Conservation (phyloP, 257 asterid species). For the Rauvolfia tetraphylla region DNA sequence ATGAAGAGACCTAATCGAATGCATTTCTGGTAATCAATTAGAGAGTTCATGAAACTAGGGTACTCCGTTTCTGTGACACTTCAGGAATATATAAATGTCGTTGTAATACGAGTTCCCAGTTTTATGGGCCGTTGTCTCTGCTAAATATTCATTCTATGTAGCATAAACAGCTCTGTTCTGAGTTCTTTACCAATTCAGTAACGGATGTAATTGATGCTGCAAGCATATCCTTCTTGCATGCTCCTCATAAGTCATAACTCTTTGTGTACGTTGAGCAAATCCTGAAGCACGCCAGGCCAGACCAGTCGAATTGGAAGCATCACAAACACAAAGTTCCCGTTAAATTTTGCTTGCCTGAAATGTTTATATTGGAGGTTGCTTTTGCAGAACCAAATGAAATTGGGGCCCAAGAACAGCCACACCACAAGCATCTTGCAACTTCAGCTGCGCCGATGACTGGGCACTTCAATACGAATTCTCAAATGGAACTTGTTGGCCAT, state of each 20-base stretch:
- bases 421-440: conserved; percentile 22
- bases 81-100: neutral
- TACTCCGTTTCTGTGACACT: neutral
- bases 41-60: conserved; percentile 1
- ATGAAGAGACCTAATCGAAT: neutral
- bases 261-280: neutral
- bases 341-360: neutral
- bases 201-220: neutral
- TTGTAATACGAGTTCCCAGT: neutral
- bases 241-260: neutral
- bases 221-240: neutral
- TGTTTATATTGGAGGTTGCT: conserved; percentile 13
- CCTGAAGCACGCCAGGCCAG: too few relatives aligned
- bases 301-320: neutral
- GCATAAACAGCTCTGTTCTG: neutral
- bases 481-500: conserved; percentile 74
- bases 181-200: neutral
- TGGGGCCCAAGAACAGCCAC: conserved; percentile 40
- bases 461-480: conserved; percentile 42
- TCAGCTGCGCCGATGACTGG: conserved; percentile 17
- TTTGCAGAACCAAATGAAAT: conserved; percentile 48
- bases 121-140: neutral
- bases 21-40: neutral
- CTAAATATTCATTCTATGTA: neutral
- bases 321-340: neutral